Base-by-base conservation (phyloP, 257 asterid genomes). In the Hygrophila difformis region DNA sequence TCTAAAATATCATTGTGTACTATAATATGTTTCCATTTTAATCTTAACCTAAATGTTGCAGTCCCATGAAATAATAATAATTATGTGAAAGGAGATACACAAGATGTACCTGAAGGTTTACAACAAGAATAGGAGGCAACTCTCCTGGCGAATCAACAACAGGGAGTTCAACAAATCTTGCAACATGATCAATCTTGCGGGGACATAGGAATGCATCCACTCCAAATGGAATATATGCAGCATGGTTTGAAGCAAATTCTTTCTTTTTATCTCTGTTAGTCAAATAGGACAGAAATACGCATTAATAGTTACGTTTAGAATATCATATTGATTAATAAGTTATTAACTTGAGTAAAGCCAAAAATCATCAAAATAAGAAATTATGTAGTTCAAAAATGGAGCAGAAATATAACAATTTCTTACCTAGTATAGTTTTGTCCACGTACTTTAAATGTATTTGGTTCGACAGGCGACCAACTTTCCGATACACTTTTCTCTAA, bases 101-200 rank as follows among this genome's bases (percentile, higher is more conserved):
- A n/a, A n/a, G 34, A 44, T 49, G 50, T 69, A 79, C 98, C 96
- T 89, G 98, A 70, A 89, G 84, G 62, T 89, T 89, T 49, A 89
- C 88, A 31, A 85, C 81, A 52, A 89, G 98, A 59, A 89, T 60
- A 3, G 96, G 56, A 31, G 94, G 93, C 55, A 85, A 41, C 33
- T 80, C 93, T 48, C 81, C 76, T 17, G 62, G 49, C 17, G 86
- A 68, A 40, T 75, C 83, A 28, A 77, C 21, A 11, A 78, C 47
- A 23, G 98, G 98, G 59, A 89, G 93, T 64, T 89, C 88, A 26
- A 89, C 93, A 59, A 75, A 78, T 38, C 88, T 87, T 18, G 96
- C 93, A 9, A 89, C 57, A 36, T 85, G 98, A 65, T 78, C 74
- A 34, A 89, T 79, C 74, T 89, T 89, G 48, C 72, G 64, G 35